Percentiles rank a stretch among this genome's conserved stretches.
Conservation (phyloP, 805 yeast species). For the Teunomyces lycoperdinae region DNA sequence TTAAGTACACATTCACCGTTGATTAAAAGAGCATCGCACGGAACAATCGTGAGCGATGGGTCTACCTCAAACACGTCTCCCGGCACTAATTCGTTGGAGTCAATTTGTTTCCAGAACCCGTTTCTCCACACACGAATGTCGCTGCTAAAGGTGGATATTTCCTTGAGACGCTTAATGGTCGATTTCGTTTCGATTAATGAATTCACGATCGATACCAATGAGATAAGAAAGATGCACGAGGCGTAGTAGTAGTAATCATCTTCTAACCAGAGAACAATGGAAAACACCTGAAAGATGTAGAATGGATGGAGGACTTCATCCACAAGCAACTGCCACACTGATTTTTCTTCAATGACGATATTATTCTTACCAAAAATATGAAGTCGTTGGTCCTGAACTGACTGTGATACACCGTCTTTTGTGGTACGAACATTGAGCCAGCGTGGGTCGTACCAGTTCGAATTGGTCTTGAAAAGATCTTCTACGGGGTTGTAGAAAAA, state of each 20-base stretch:
- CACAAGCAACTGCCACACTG: constrained; percentile 59
- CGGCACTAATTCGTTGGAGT: constrained; percentile 81
- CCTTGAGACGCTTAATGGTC: constrained; percentile 68
- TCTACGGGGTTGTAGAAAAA: constrained; percentile 83
- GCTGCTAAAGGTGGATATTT: constrained; percentile 71
- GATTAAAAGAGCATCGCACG: constrained; percentile 84
- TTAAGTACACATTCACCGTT: constrained; percentile 96
- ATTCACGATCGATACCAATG: constrained; percentile 73
- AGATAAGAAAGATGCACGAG: constrained; percentile 82
- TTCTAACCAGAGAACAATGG: constrained; percentile 85
- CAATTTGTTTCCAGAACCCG: constrained; percentile 84
- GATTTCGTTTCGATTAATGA: constrained; percentile 83
- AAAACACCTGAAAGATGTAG: constrained; percentile 90
- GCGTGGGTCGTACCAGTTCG: constrained; percentile 78
- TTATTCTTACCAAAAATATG: constrained; percentile 76
- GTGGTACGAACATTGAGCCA: constrained; percentile 65
- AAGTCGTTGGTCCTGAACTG: constrained; percentile 62
- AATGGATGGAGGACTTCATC: constrained; percentile 95
- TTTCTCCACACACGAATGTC: constrained; percentile 88
- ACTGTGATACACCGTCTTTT: constrained; percentile 69
- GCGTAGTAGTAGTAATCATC: constrained; percentile 96
- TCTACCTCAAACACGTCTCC: constrained; percentile 96
- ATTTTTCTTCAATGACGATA: constrained; percentile 72
- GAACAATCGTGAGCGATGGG: constrained; percentile 68
- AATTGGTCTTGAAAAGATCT: constrained; percentile 79